Percentiles rank a stretch among this genome's conserved stretches.
Conservation (phyloP, 257 asterid species). For the Catharanthus roseus region DNA sequence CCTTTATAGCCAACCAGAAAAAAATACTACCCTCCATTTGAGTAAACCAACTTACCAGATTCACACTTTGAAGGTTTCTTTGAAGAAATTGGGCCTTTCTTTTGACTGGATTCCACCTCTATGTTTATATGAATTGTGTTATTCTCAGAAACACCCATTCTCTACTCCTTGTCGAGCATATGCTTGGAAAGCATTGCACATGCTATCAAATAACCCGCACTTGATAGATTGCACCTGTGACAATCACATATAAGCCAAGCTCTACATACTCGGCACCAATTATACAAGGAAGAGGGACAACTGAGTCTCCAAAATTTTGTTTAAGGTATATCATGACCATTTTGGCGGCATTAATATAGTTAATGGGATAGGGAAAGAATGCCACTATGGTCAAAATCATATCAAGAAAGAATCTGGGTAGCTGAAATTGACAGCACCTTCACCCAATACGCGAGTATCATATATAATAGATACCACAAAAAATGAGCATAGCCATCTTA, state of each 20-base stretch:
- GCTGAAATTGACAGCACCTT: not conserved
- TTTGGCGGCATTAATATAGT: not conserved
- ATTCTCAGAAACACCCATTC: conserved; percentile 32
- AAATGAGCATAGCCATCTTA: conserved; percentile 2
- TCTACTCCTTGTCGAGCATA: conserved; percentile 28
- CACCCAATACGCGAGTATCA: not conserved
- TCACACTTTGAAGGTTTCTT: conserved; percentile 24
- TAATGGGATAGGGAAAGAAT: not conserved
- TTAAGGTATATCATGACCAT: not conserved
- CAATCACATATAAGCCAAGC: conserved; percentile 16
- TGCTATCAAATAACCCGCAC: conserved; percentile 65
- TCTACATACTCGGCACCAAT: not conserved
- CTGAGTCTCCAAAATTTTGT: not conserved
- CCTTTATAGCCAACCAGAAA: not conserved
- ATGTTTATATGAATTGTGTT: conserved; percentile 42
- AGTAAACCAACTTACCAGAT: conserved; percentile 44
- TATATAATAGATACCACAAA: not conserved
- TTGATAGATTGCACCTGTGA: conserved; percentile 71
- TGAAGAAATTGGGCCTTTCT: conserved; percentile 29
- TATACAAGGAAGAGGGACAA: not conserved
- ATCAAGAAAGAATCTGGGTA: not conserved
- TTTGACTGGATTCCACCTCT: conserved; percentile 54
- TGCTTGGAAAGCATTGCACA: conserved; percentile 53
- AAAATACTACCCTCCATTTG: too few species aligned
- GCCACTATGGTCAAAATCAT: not conserved